Conservation (phyloP, 192 early-diverging fungal species). For the Dissophora globulifera region DNA sequence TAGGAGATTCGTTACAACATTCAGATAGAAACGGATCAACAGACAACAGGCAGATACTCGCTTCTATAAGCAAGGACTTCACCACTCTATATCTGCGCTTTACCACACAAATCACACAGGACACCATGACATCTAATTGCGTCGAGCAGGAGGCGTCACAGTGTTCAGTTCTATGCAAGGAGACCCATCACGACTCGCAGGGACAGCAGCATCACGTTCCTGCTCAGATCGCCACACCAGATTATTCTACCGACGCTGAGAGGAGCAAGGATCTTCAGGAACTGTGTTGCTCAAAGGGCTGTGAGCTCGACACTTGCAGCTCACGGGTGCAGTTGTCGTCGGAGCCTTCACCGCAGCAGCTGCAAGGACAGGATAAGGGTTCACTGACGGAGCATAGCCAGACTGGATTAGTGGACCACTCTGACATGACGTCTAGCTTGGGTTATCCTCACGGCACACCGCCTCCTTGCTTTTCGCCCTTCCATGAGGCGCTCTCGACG, state of each 20-base stretch:
- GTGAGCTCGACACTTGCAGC: not conserved
- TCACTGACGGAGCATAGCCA: no score
- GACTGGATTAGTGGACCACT: no score
- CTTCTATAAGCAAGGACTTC: no score
- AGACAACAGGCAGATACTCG: no score
- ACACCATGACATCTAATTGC: not conserved
- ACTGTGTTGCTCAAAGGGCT: not conserved
- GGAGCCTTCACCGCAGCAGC: not conserved
- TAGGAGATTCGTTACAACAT: no score
- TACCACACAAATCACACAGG: no score
- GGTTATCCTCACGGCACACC: not conserved
- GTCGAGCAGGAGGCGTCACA: no score
- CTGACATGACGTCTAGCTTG: not conserved
- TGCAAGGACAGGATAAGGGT: not conserved
- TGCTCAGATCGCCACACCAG: not conserved
- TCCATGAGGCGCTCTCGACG: no score
- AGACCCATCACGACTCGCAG: not conserved
- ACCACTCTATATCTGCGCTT: no score
- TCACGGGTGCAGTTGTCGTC: not conserved
- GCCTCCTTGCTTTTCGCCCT: conserved; percentile 4
- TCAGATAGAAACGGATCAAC: no score
- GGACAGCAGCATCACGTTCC: not conserved
- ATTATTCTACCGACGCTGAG: conserved; percentile 2
- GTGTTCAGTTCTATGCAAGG: not conserved
- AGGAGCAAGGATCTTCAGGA: not conserved